Evolutionary conservation across 2,329 filamentous ascomycete genomes (phyloP).

Genomic region (Lasiodiplodia theobromae): DNA sequence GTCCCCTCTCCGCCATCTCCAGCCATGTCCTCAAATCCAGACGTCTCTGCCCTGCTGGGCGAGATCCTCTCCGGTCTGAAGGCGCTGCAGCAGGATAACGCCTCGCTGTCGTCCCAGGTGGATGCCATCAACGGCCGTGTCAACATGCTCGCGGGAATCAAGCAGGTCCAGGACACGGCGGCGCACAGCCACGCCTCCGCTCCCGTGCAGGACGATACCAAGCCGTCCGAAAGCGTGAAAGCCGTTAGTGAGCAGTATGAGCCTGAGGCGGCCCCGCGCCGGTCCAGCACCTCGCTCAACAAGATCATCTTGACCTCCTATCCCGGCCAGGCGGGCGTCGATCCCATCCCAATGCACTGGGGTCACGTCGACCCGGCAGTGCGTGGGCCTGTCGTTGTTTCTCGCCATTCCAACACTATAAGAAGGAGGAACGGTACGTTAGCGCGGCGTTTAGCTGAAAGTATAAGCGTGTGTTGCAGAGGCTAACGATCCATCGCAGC

Average conservation of each 20-base stretch:
- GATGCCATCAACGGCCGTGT: conserved; percentile 68
- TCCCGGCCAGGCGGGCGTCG: conserved; percentile 91
- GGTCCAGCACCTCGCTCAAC: conserved; percentile 52
- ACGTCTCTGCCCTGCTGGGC: conserved; percentile 50
- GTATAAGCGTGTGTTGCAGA: neutral
- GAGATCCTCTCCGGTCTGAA: conserved; percentile 64
- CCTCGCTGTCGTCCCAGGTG: conserved; percentile 61
- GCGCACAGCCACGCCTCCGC: conserved; percentile 35
- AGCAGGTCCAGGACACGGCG: conserved; percentile 62
- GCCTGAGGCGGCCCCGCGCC: conserved; percentile 39
- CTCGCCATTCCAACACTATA: conserved; percentile 76
- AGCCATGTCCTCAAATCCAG: conserved; percentile 30
- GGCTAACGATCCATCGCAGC: conserved; percentile 47
- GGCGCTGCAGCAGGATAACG: conserved; percentile 63
- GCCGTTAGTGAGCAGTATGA: conserved; percentile 51
- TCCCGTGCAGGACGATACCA: conserved; percentile 43
- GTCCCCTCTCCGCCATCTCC: neutral
- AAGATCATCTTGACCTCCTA: conserved; percentile 82
- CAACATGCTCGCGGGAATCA: conserved; percentile 66
- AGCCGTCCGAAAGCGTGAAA: conserved; percentile 41
- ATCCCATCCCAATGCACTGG: conserved; percentile 89
- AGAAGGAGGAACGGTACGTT: conserved; percentile 76
- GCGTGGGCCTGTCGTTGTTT: conserved; percentile 89
- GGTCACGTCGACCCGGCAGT: conserved; percentile 76
- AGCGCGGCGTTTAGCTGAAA: neutral